Percentiles rank a stretch among this genome's conserved stretches.
phyloP scores from a whole-genome alignment of 768 basidiomycete species.

The Suillus bovinus region DNA sequence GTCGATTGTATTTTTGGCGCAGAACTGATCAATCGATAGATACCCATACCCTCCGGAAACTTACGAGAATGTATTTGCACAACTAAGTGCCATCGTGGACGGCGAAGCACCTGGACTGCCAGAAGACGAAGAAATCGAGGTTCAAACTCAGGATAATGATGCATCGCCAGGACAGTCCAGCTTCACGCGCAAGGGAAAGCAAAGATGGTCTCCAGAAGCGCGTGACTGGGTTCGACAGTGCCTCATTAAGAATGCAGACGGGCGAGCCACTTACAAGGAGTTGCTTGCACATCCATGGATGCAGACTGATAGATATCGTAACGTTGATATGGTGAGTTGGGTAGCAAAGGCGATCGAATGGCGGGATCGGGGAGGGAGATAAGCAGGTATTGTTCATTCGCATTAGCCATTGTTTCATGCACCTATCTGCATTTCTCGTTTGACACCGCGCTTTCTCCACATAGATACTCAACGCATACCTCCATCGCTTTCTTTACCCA shows the following conservation, averaged over 20 bases:
- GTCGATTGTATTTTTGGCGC: neutral
- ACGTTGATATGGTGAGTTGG: constrained; percentile 88
- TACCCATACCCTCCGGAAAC: constrained; percentile 99
- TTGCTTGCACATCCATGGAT: constrained; percentile 87
- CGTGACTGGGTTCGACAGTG: constrained; percentile 83
- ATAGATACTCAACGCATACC: constrained; percentile 2
- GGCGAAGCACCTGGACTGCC: constrained; percentile 91
- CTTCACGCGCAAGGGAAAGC: constrained; percentile 14
- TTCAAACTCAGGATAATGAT: constrained; percentile 1
- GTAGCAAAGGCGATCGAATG: constrained; percentile 54
- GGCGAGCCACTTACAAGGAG: constrained; percentile 80
- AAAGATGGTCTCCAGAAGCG: constrained; percentile 46
- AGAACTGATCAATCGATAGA: constrained; percentile 16
- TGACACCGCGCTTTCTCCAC: neutral
- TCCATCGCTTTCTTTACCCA: constrained; percentile 7
- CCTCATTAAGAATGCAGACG: constrained; percentile 76
- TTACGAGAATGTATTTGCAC: constrained; percentile 96
- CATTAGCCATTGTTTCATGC: neutral
- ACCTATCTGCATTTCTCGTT: constrained; percentile 1
- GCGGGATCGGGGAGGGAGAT: constrained; percentile 30
- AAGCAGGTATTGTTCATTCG: neutral
- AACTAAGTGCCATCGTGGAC: constrained; percentile 94
- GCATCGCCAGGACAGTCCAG: constrained; percentile 17
- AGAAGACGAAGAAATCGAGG: constrained; percentile 39
- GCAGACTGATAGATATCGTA: constrained; percentile 50